A percentile compares a stretch with the other conserved stretches of the same genome.
phyloP scores from a whole-genome alignment of 768 basidiomycete genomes.

The Naematelia encephala region DNA sequence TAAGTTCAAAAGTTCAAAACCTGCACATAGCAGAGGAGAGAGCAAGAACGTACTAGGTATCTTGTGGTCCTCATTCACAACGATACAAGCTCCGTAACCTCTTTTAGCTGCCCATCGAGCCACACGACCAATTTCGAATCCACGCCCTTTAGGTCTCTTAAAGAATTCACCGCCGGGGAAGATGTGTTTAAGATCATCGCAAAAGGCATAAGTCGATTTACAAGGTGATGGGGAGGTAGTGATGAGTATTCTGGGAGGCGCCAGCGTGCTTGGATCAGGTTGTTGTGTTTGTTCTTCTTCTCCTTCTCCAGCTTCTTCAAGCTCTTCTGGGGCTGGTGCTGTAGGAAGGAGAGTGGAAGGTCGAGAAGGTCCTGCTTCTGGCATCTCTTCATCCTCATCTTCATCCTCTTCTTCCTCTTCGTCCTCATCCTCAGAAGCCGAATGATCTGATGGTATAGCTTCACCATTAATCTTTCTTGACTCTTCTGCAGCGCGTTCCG shows the following conservation, averaged over 20 bases:
- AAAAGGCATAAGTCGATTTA: slow-evolving; percentile 85
- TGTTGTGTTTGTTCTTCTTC: slow-evolving; percentile 26
- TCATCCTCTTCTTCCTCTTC: slow-evolving; percentile 54
- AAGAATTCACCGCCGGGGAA: slow-evolving; percentile 92
- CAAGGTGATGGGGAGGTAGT: slow-evolving; percentile 87
- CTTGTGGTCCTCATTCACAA: slow-evolving; percentile 94
- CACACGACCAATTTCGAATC: slow-evolving; percentile 84
- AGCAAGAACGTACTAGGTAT: slow-evolving; percentile 69
- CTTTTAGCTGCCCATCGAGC: slow-evolving; percentile 89
- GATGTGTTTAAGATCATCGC: slow-evolving; percentile 80
- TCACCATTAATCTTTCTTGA: slow-evolving; percentile 62
- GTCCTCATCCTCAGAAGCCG: slow-evolving; percentile 55
- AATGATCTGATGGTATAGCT: background rate
- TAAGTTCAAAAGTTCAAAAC: background rate
- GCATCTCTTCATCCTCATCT: slow-evolving; percentile 47
- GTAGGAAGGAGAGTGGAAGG: slow-evolving; percentile 33
- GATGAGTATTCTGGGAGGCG: slow-evolving; percentile 81
- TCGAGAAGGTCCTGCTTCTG: slow-evolving; percentile 51
- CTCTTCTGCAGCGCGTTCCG: slow-evolving; percentile 34
- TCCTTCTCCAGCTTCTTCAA: slow-evolving; percentile 12
- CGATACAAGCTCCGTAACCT: slow-evolving; percentile 80
- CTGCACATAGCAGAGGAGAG: background rate
- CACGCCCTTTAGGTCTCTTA: slow-evolving; percentile 78
- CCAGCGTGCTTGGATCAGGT: slow-evolving; percentile 48
- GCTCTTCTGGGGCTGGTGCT: slow-evolving; percentile 54